These are phyloP conservation scores for Cystobasidiaceae sp. DNA, from an alignment of 1,284 basidiomycete genomes.

Conservation along the genomic window DNA sequence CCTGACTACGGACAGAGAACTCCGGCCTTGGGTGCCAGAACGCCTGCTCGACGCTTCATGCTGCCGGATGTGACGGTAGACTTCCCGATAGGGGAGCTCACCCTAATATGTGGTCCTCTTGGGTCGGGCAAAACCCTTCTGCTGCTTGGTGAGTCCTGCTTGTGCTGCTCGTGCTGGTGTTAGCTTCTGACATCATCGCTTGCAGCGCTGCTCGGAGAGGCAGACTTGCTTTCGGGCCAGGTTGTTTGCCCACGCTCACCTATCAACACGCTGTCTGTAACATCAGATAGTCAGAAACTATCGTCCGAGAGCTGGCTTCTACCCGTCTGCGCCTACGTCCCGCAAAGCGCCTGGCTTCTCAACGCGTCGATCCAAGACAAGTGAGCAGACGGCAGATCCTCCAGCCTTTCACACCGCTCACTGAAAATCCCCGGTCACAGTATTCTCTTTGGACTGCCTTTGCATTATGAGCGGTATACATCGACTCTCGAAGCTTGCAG, in stretches of 20 bases:
- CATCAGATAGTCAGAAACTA: slow-evolving; percentile 34
- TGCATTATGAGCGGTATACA: slow-evolving; percentile 68
- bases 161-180: neutral
- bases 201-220: slow-evolving; percentile 78
- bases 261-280: slow-evolving; percentile 65
- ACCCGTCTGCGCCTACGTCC: slow-evolving; percentile 79
- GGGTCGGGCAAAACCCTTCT: slow-evolving; percentile 76
- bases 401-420: neutral
- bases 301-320: slow-evolving; percentile 67
- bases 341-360: slow-evolving; percentile 81
- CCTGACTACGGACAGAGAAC: neutral
- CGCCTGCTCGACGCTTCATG: slow-evolving; percentile 71
- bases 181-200: neutral
- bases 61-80: slow-evolving; percentile 70
- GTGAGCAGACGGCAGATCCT: neutral
- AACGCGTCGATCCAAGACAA: slow-evolving; percentile 93
- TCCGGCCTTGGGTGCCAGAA: slow-evolving; percentile 58
- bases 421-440: neutral
- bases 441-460: slow-evolving; percentile 82
- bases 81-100: slow-evolving; percentile 65
- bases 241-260: slow-evolving; percentile 74
- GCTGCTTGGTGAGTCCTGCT: slow-evolving; percentile 54
- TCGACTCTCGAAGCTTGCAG: slow-evolving; percentile 71
- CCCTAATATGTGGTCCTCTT: slow-evolving; percentile 66
- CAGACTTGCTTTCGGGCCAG: slow-evolving; percentile 74